A percentile compares a stretch with the other conserved stretches of the same genome.
phyloP scores from a whole-genome alignment of 148 eudicot genomes.

The Polygonum aviculare region DNA sequence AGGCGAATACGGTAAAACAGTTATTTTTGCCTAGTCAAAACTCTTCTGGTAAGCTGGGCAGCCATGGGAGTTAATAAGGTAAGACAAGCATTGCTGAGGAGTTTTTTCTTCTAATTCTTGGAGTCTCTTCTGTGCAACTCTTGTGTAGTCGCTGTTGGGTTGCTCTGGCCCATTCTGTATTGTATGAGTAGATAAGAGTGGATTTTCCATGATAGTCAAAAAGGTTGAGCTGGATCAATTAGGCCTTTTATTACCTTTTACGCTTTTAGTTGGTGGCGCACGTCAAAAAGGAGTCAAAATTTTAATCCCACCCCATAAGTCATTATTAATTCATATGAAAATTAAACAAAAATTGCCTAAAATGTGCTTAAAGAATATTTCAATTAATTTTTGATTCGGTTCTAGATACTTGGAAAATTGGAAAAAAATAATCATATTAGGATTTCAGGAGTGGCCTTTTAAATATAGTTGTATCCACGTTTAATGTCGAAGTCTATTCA shows the following conservation, averaged over 20 bases:
- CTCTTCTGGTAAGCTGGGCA: not conserved
- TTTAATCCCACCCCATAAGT: too few species aligned
- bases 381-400: too few species aligned
- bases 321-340: not conserved
- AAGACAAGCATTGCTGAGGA: not conserved
- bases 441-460: too few species aligned
- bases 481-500: too few species aligned
- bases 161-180: not conserved
- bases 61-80: not conserved
- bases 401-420: too few species aligned
- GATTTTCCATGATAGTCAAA: not conserved
- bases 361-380: too few species aligned
- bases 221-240: not conserved
- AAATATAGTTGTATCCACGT: too few species aligned
- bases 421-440: too few species aligned
- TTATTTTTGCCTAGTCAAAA: not conserved
- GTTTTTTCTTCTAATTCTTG: too few species aligned
- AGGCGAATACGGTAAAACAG: not conserved
- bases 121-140: not conserved
- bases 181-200: not conserved
- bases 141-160: not conserved
- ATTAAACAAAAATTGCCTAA: not conserved
- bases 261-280: conserved; percentile 1
- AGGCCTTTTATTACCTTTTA: not conserved
- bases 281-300: not conserved